phyloP scores from a whole-genome alignment of 1,139 yeast species.

The Sugiyamaella sp. region DNA sequence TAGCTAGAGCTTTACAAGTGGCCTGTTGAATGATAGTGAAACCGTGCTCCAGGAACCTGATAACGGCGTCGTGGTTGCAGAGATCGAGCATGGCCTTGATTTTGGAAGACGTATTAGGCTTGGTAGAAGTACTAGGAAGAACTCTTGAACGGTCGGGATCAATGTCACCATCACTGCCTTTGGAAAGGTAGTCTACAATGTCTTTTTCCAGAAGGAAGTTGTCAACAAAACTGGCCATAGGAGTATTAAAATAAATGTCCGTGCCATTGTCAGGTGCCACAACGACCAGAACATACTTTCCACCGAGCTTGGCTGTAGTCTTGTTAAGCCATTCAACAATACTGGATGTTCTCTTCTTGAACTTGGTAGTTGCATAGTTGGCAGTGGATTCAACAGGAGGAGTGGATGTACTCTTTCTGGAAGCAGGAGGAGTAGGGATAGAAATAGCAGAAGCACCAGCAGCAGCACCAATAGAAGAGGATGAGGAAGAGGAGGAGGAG shows the following conservation, averaged over 20 bases:
- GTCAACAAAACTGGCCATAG: slow-evolving; percentile 25
- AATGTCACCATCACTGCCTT: slow-evolving; percentile 8
- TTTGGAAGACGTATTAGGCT: not conserved
- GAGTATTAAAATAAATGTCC: slow-evolving; percentile 21
- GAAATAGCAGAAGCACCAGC: not conserved
- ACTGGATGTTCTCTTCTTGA: slow-evolving; percentile 11
- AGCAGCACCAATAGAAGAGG: not conserved
- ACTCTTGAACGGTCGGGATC: not conserved
- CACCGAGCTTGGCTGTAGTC: slow-evolving; percentile 17
- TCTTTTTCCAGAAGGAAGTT: slow-evolving; percentile 22
- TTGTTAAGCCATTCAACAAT: slow-evolving; percentile 23
- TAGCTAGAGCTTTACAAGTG: slow-evolving; percentile 63
- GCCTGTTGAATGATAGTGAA: slow-evolving; percentile 51
- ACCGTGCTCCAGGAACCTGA: slow-evolving; percentile 11
- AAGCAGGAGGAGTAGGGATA: slow-evolving; percentile 7
- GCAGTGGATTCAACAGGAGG: not conserved
- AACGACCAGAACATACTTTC: slow-evolving; percentile 21
- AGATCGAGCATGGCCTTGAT: slow-evolving; percentile 10
- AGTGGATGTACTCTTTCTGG: slow-evolving; percentile 9
- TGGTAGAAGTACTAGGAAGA: slow-evolving; percentile 1
- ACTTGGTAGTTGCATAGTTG: not conserved
- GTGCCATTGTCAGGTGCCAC: slow-evolving; percentile 23
- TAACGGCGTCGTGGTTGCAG: slow-evolving; percentile 14
- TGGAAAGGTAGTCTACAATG: slow-evolving; percentile 14
- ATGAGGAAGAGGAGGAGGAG: not conserved